Evolutionary conservation across 2,329 filamentous ascomycete species (phyloP), one percentile per base, ranked within the genome.

Genomic region (Lasiodiplodia theobromae): DNA sequence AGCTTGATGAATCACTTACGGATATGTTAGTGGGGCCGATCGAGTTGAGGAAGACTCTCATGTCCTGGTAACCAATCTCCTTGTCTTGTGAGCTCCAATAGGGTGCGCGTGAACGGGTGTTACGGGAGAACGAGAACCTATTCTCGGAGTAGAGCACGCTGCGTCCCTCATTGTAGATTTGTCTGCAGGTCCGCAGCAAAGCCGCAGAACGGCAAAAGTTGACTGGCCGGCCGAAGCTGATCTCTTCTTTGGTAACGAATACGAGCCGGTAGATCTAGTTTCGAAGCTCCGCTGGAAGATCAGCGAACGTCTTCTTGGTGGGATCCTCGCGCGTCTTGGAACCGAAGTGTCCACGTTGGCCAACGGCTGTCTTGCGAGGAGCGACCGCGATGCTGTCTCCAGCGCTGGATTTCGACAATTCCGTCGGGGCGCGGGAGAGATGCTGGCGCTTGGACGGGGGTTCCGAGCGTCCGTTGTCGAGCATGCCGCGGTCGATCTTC

Each of bases 61-160:
- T 73, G 62, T 82, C 80, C 62, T 80, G 79, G 74, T 83, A 86
- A 51, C 83, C 84, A 44, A 85, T 78, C 71, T 85, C 84, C 68
- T 78, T 81, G 68, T 79, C 81, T 21, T 78, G 72, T 2, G 74
- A 71, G 44, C 78, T 77, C 76, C 80, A 84, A 76, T 79, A 84
- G 44, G 71, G 77, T 68, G 71, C 78, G 52, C 82, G 79, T 3
- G 72, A 77, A n/a, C 71, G 70, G 56, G 70, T 71, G 67, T 77
- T 79, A 47, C 80, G 80, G 51, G 77, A 75, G 69, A 86, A 83
- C 49, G 76, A 70, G 74, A 86, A 86, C 2, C 73, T 76, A 71
- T 86, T 86, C 70, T 84, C 81, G n/a, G 82, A 78, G 70, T 86
- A 86, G 0, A 86, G 76, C 47, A 86, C 78, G 37, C 76, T 80